A percentile compares a stretch with the other conserved stretches of the same genome.
Evolutionary conservation across 2,329 filamentous ascomycete genomes (phyloP).

Genomic region (Pyrenophora tritici-repentis): DNA sequence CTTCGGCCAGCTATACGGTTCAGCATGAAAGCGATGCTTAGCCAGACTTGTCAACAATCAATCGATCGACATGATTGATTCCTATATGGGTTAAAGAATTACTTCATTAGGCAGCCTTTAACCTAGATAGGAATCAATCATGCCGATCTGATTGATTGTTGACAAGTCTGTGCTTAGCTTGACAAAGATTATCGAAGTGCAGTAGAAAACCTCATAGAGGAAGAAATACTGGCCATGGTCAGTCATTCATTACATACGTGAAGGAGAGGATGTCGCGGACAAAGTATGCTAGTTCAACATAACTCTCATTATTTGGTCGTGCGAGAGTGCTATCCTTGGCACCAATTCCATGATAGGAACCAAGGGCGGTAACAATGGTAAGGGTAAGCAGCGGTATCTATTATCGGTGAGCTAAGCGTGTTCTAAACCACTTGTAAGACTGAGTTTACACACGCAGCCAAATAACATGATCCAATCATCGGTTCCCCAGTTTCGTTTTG

Average conservation of each 20-base stretch:
- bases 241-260: not conserved
- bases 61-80: too few relatives aligned
- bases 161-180: too few relatives aligned
- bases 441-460: constrained; percentile 3
- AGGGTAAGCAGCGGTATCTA: constrained; percentile 3
- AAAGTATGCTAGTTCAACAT: constrained; percentile 17
- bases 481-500: constrained; percentile 29
- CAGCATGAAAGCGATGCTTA: constrained; percentile 46
- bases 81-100: too few relatives aligned
- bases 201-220: constrained; percentile 47
- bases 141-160: too few relatives aligned
- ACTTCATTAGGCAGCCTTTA: too few relatives aligned
- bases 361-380: constrained; percentile 33
- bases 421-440: not conserved
- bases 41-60: too few relatives aligned
- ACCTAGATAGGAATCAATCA: too few relatives aligned
- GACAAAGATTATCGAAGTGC: constrained; percentile 43
- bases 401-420: not conserved
- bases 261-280: constrained; percentile 17
- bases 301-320: constrained; percentile 17
- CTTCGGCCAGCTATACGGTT: constrained; percentile 41
- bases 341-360: constrained; percentile 41
- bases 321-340: constrained; percentile 30
- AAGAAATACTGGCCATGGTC: constrained; percentile 40
- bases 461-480: constrained; percentile 39